Evolutionary conservation across 345 rosid genomes (phyloP).

Genomic region (Salix caprea): DNA sequence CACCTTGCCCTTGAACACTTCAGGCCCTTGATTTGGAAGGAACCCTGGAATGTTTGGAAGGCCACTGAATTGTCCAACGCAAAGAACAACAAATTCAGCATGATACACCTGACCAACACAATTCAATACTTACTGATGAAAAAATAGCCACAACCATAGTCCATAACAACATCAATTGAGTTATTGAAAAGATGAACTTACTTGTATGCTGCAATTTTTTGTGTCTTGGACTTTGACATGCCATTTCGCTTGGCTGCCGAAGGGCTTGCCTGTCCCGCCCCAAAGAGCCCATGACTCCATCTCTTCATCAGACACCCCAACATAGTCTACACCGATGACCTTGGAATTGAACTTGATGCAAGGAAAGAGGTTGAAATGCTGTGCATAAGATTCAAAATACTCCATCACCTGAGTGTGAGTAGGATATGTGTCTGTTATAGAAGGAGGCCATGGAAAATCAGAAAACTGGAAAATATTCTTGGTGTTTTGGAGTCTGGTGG

Average conservation of each 20-base stretch:
- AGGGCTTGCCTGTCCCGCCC: conserved; percentile 38
- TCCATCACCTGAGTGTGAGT: conserved; percentile 14
- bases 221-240: conserved; percentile 23
- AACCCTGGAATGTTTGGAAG: conserved; percentile 35
- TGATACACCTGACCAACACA: conserved; percentile 21
- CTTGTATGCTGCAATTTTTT: conserved; percentile 13
- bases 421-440: conserved; percentile 20
- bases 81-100: conserved; percentile 37
- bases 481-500: conserved; percentile 29
- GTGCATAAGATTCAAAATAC: conserved; percentile 29
- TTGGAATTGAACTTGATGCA: conserved; percentile 30
- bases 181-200: neutral
- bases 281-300: conserved; percentile 33
- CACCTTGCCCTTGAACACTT: conserved; percentile 34
- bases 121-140: neutral
- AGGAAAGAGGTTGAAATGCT: conserved; percentile 17
- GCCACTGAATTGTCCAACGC: conserved; percentile 30
- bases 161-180: neutral
- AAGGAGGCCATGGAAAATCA: conserved; percentile 44
- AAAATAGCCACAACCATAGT: neutral
- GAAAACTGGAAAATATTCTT: conserved; percentile 23
- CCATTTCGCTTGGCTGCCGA: conserved; percentile 39
- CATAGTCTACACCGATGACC: conserved; percentile 26
- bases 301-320: conserved; percentile 30
- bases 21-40: conserved; percentile 17